phyloP scores from a whole-genome alignment of 192 early-diverging fungal species.

The Backusella sp. region DNA sequence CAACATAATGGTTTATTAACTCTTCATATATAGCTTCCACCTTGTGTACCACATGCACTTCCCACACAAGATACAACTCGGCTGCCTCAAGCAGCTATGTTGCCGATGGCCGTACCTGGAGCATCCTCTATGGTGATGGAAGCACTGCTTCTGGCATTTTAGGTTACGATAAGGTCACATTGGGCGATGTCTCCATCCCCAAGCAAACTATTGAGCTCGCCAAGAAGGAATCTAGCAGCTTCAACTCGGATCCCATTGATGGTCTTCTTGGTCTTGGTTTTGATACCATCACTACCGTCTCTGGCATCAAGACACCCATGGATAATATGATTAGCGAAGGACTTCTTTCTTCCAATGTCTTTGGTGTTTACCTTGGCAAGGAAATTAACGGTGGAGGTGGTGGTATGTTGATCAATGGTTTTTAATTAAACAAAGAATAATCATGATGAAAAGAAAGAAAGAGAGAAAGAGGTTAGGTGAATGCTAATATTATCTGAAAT shows the following conservation, averaged over 20 bases:
- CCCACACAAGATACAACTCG: constrained; percentile 51
- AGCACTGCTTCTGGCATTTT: constrained; percentile 25
- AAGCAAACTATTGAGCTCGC: constrained; percentile 33
- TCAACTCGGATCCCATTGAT: constrained; percentile 19
- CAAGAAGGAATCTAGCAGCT: constrained; percentile 20
- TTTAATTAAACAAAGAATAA: not conserved
- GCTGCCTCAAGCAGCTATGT: constrained; percentile 52
- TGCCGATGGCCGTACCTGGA: constrained; percentile 50
- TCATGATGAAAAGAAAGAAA: not conserved
- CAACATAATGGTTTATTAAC: constrained; percentile 12
- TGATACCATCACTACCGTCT: constrained; percentile 25
- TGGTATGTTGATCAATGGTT: not conserved
- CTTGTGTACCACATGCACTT: constrained; percentile 24
- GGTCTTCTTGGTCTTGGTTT: constrained; percentile 36
- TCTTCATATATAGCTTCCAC: constrained; percentile 28
- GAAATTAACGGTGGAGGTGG: constrained; percentile 34
- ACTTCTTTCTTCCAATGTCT: constrained; percentile 59
- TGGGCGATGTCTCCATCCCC: constrained; percentile 31
- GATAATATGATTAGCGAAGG: constrained; percentile 54
- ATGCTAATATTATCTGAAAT: too few relatives aligned
- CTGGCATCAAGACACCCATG: constrained; percentile 41
- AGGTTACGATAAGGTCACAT: constrained; percentile 23
- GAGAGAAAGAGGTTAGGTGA: not conserved
- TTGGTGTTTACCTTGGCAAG: constrained; percentile 67
- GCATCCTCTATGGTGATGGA: constrained; percentile 52